A percentile compares a stretch with the other conserved stretches of the same genome.
phyloP scores from a whole-genome alignment of 1,284 basidiomycete genomes.

The Ceratobasidium papillatum region DNA sequence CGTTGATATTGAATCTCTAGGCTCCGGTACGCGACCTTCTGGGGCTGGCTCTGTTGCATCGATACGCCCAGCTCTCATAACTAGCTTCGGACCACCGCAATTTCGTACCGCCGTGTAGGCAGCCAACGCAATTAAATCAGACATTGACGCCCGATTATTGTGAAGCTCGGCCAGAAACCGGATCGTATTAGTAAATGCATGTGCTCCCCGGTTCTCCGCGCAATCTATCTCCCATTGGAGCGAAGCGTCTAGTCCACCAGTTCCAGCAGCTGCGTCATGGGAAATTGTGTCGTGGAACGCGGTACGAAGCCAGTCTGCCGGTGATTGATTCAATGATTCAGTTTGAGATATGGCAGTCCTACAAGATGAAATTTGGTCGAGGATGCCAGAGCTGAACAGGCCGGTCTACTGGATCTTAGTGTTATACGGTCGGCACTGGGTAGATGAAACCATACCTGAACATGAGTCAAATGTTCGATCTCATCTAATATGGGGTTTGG shows the following conservation, averaged over 20 bases:
- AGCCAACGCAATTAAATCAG: not conserved
- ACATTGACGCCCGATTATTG: not conserved
- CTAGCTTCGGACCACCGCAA: not conserved
- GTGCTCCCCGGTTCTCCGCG: not conserved
- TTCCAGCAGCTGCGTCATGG: not conserved
- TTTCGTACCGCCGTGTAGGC: not conserved
- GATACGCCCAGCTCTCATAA: not conserved
- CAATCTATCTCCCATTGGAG: not conserved
- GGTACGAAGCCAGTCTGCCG: slow-evolving; percentile 2
- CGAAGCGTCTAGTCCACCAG: not conserved
- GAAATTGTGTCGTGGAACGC: not conserved
- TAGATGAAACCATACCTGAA: not conserved
- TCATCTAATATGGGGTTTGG: not conserved
- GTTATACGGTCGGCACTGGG: not conserved
- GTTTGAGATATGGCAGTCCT: not conserved
- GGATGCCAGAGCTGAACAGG: not conserved
- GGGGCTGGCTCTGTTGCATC: not conserved
- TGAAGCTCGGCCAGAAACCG: not conserved
- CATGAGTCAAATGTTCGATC: not conserved
- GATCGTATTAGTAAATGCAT: not conserved
- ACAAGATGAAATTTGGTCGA: not conserved
- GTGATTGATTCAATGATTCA: not conserved
- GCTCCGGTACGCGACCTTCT: not conserved
- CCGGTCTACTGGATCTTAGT: not conserved
- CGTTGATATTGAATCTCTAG: not conserved